Evolutionary conservation across 1,139 yeast species (phyloP), one percentile per base, ranked within the genome.

Genomic region (Hansenula sp.): DNA sequence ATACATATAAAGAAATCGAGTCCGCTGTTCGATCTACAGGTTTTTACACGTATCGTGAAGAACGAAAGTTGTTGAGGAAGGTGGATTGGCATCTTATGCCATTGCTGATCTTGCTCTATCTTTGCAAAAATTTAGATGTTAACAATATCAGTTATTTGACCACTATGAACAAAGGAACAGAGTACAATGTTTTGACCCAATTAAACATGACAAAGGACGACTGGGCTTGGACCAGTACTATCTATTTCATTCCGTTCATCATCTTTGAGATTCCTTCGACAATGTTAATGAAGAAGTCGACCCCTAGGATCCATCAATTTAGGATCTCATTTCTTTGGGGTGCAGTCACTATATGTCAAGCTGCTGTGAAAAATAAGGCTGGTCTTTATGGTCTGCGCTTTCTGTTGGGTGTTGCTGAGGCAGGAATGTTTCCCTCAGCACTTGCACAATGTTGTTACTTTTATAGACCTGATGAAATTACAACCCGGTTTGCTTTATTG

Each of bases 341-440:
- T 33, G 41, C 41, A 1, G 30, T 33, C 7, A 41, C 49, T 1
- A 40, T 45, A 13, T 44, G 47, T 36, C 49, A 44, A 11, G 46
- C 48, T 30, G 49, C 47, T 37, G 49, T 43, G 13, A 37, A 38
- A 31, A 46, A 47, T 29, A 44, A 40, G 16, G 32, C 37, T 2
- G 65, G 68, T 0, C 43, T 71, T 15, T 71, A 69, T 47, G 72
- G 68, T 0, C 34, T 70, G 5, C 53, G 76, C 38, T 71, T 71
- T 47, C 55, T 70, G 12, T 47, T 70, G 16, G 76, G 74, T 1
- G 52, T 70, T 16, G 51, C 62, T 7, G 76, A 71, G 51, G 56
- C 69, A 6, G 75, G 74, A 0, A 67, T 65, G 49, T 70, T 68
- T 48, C 76, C 76, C 2, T 70, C 69, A 19, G 38, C 33, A 12